Evolutionary conservation across 352 stramenopile species (phyloP).

Genomic region (Globisporangium spinosum): DNA sequence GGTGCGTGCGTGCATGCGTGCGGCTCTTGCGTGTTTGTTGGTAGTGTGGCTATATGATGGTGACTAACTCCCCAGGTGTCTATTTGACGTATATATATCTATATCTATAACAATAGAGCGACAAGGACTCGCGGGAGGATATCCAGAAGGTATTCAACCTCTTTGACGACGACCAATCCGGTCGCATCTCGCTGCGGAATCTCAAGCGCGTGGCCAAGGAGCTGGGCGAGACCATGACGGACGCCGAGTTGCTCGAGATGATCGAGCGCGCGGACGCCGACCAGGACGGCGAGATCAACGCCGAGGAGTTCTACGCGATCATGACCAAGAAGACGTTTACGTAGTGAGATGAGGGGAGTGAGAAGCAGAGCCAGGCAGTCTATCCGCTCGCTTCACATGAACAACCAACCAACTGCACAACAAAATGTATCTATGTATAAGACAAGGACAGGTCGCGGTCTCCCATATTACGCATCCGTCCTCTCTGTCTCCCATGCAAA

Average conservation of each 20-base stretch:
- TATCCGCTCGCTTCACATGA: too few relatives aligned
- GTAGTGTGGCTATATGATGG: neutral
- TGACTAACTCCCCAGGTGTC: neutral
- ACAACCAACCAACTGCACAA: neutral
- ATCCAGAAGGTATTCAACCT: slow-evolving; percentile 96
- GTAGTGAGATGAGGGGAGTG: slow-evolving; percentile 14
- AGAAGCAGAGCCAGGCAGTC: neutral
- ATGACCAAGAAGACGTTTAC: slow-evolving; percentile 97
- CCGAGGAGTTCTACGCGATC: slow-evolving; percentile 97
- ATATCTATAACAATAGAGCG: slow-evolving; percentile 45
- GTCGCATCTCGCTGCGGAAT: slow-evolving; percentile 96
- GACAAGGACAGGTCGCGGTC: neutral
- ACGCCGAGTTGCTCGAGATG: slow-evolving; percentile 99
- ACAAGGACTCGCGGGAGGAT: slow-evolving; percentile 95
- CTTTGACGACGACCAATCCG: slow-evolving; percentile 97
- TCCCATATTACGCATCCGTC: neutral
- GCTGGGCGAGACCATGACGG: slow-evolving; percentile 98
- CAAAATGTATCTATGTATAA: slow-evolving; percentile 15
- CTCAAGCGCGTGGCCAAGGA: slow-evolving; percentile 97
- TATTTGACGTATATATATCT: slow-evolving; percentile 5
- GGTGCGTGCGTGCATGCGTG: slow-evolving; percentile 24
- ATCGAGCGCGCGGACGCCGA: slow-evolving; percentile 96
- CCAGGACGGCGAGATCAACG: slow-evolving; percentile 95
- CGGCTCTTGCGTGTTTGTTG: neutral
- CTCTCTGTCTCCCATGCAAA: neutral